Evolutionary conservation across 2,329 filamentous ascomycete species (phyloP), one percentile per base, ranked within the genome.

Genomic region (Sclerotiophoma versabilis): DNA sequence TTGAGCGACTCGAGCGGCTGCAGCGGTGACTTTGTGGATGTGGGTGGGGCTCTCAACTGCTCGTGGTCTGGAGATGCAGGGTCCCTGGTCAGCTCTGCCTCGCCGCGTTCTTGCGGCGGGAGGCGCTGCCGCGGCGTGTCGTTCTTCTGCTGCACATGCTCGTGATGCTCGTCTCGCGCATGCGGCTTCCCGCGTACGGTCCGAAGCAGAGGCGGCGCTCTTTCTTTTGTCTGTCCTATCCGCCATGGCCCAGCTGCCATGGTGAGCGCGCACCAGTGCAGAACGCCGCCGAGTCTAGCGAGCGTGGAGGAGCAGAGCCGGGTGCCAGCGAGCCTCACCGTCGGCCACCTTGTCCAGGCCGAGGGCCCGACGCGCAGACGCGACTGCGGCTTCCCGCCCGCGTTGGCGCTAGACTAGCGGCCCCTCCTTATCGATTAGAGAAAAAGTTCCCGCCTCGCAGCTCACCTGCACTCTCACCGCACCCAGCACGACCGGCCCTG

Each of bases 101-200:
- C n/a, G n/a, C n/a, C n/a, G n/a, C n/a, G n/a, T n/a, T n/a, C n/a
- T n/a, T n/a, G n/a, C n/a, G n/a, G n/a, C n/a, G n/a, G n/a, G n/a
- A n/a, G n/a, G n/a, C n/a, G n/a, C n/a, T n/a, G n/a, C 20, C 39
- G 19, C 4, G 17, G 25, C 10, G 12, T 26, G 5, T 20, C 4
- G 22, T 15, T 10, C 26, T 45, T 17, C 14, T 45, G 32, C 20
- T 15, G 17, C 2, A 17, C 43, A 22, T 74, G 68, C 22, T 73
- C 70, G 44, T 79, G 76, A 39, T 78, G 71, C 1, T 75, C 64
- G 5, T 64, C 50, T 5, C 57, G 68, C 15, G 76, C 77, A 62
- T 79, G 74, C 23, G 60, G 60, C 49, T 70, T 71, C 26, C 68
- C 66, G 1, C 54, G 41, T 5, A 78, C 75, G 5, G 11, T 65